Evolutionary conservation across 305 asterid genomes (phyloP), one percentile per base, ranked within the genome.

Genomic region (Fraxinus nigra): DNA sequence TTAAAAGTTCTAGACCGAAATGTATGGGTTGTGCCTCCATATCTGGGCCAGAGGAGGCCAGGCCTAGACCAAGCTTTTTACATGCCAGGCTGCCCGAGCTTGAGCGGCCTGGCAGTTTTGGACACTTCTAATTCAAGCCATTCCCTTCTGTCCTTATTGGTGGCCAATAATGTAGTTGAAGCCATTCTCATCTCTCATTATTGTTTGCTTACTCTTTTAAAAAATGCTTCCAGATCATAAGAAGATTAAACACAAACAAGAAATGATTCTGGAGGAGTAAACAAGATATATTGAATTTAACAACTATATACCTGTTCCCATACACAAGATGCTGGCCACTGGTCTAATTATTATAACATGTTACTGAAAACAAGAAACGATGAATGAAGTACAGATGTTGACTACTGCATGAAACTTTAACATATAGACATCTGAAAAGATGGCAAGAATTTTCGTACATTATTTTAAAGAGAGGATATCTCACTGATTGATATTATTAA

Each of bases 401-500:
- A 83, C 84, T 82, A 87, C 85, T 86, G 83, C 78, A 79, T 30
- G 67, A 75, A 85, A 37, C 80, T 69, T 59, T 38, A 78, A 77
- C 70, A 77, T 83, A 79, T 74, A 74, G 81, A 51, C 43, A 22
- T 46, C 80, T 0, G 43, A 28, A 59, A 65, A 13, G 83, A 65
- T 72, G n/a, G 51, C 76, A 79, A 72, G 22, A 24, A 40, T 67
- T 74, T 65, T 79, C 82, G 34, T 79, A 79, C 59, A 28, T 38
- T 28, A 72, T 30, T 30, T 72, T 85, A 67, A 54, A 22, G 77
- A 78, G 63, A 61, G 48, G 51, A 32, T 80, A 73, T n/a, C 80
- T 84, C 86, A 84, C 51, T 22, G 75, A 78, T 87, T 82, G 34
- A 85, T 59, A 51, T 85, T 79, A 34, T 84, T 88, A 5, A 89